Base-by-base conservation (phyloP, 2,329 filamentous ascomycete species). In the Penicillium sp. region DNA sequence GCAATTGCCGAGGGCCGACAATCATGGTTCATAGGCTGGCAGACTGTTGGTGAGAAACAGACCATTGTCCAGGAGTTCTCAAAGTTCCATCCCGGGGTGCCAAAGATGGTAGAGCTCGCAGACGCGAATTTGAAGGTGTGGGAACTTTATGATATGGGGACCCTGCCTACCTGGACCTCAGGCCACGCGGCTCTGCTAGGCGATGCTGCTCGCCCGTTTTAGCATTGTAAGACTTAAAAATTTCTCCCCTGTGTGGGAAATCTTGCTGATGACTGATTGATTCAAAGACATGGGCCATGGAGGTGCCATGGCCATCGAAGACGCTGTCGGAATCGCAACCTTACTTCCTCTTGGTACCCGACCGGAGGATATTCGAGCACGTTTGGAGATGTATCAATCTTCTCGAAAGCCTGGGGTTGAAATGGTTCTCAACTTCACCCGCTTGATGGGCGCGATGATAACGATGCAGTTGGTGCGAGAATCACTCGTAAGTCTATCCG, bases 131-230 rank as follows among this genome's bases (percentile, higher is more conserved):
- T 87, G 22, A 87, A 85, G 56, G 76, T 86, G 0, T 89, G 86
- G 86, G 81, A 81, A 35, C 70, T 89, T 1, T 75, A 85, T 7
- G 88, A 91, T 65, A 89, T 89, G 85, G 81, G 84, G 8, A 71
- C 80, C 1, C 75, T 91, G 12, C 80, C 83, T 0, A 80, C 76
- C 0, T 91, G 86, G 84, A 78, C 79, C 0, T 80, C 82, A 2
- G 82, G 76, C 0, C 80, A 78, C 10, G 73, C 88, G 10, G 86
- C 82, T 0, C 72, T 90, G 0, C 73, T 91, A 0, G 88, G 88
- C 0, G 88, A 91, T 70, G 86, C 88, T 0, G 88, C 88, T 0
- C 38, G 22, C 38, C 38, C 38, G 6, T 42, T 19, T 42, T 17
- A 19, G 15, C 38, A n/a, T 10, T 19, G 22, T 45, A 45, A 45